These are phyloP conservation scores for Mortierella sp. DNA, from an alignment of 371 early-diverging fungal species.

Conservation along the genomic window DNA sequence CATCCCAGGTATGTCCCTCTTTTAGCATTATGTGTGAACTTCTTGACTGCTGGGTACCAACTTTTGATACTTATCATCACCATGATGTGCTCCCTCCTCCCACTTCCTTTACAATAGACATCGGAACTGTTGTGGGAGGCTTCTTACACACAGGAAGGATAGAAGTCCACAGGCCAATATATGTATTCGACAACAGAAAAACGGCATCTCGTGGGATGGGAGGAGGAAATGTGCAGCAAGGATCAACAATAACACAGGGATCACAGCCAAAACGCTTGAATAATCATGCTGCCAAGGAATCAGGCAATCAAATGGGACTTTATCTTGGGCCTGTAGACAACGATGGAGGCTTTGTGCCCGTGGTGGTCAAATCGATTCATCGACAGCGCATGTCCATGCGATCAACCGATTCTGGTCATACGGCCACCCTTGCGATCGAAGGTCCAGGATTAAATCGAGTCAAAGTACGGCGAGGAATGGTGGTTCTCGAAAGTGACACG, in stretches of 20 bases:
- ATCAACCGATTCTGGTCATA: constrained; percentile 82
- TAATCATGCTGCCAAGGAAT: too few relatives aligned
- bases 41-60: background rate
- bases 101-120: constrained; percentile 61
- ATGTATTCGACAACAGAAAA: too few relatives aligned
- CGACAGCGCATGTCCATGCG: constrained; percentile 83
- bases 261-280: too few relatives aligned
- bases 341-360: constrained; percentile 61
- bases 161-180: constrained; percentile 18
- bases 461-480: constrained; percentile 77
- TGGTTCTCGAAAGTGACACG: constrained; percentile 68
- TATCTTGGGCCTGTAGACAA: constrained; percentile 64
- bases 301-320: constrained; percentile 27
- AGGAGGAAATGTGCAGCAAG: too few relatives aligned
- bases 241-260: too few relatives aligned
- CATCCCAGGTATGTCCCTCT: constrained; percentile 75
- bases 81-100: too few relatives aligned
- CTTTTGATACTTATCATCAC: background rate
- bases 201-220: too few relatives aligned
- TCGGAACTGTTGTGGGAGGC: constrained; percentile 67
- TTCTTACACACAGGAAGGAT: constrained; percentile 63
- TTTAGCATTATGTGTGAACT: constrained; percentile 58
- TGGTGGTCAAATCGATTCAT: constrained; percentile 84
- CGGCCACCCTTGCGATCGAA: constrained; percentile 84
- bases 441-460: constrained; percentile 45